Evolutionary conservation across 225 moss, liverwort and hornwort species (phyloP), one percentile per base, ranked within the genome.

Genomic region (Physcomitrium patens): DNA sequence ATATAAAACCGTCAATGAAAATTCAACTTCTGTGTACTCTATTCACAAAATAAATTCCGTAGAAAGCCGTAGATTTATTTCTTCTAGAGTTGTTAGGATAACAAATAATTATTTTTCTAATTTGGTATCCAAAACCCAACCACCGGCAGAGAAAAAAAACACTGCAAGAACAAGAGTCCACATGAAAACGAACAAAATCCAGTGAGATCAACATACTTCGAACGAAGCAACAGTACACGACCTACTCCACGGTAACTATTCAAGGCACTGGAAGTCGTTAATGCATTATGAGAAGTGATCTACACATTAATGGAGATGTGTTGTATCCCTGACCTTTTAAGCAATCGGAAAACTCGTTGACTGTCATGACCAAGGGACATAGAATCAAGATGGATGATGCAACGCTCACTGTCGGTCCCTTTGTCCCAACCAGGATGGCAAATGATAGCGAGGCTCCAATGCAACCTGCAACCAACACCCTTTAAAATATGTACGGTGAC

Each of bases 371-470:
- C 96, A 78, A 90, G 94, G 81, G 55, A 80, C 96, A 94, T 91
- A 52, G 94, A 94, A 85, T 96, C 96, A 66, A 96, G 96, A 77
- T 96, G 96, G 41, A 93, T 80, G 77, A 96, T 88, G 77, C 87
- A 96, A 51, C 87, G 89, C 60, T 92, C 83, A 17, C 65, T 76
- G 19, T 52, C 74, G 56, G 54, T 61, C 23, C 85, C 83, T 51
- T 60, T 76, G 23, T 77, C 63, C 62, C 57, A 79, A 45, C 72
- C 84, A 73, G 96, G 86, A 85, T 90, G 86, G 73, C 92, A 80
- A 45, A 96, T 77, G 65, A 96, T 94, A 49, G 94, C 96, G 28
- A 96, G 90, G 86, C 96, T 96, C 96, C 96, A 96, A 77, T 96
- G 94, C 83, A 92, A 88, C 78, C 93, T 96, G 90, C 74, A 80